These are phyloP conservation scores for Cutaneotrichosporon daszewskae DNA, from an alignment of 1,284 basidiomycete genomes.

Conservation along the genomic window DNA sequence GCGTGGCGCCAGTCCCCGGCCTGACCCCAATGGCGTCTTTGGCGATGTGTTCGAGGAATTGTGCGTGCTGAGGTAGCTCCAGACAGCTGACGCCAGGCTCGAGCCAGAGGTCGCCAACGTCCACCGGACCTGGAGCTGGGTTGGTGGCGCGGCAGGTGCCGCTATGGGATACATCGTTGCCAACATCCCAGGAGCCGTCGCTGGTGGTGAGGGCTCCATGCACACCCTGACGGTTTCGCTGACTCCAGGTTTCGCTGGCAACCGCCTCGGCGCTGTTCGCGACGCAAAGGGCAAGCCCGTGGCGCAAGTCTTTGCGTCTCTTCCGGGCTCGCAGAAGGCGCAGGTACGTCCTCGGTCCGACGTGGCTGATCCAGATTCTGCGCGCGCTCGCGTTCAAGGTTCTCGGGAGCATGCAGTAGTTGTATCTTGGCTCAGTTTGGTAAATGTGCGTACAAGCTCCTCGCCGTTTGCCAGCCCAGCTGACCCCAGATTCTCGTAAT, in stretches of 20 bases:
- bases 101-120: constrained; percentile 47
- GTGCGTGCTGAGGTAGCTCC: constrained; percentile 19
- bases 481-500: neutral
- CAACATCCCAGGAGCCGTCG: constrained; percentile 67
- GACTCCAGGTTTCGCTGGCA: constrained; percentile 66
- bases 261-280: constrained; percentile 74
- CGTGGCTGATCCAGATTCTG: constrained; percentile 59
- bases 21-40: constrained; percentile 75
- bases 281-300: constrained; percentile 92
- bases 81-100: constrained; percentile 26
- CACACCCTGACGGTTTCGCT: neutral
- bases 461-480: neutral
- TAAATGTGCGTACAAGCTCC: neutral
- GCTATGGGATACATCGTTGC: constrained; percentile 81
- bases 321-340: constrained; percentile 75
- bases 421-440: neutral
- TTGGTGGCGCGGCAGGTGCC: constrained; percentile 59
- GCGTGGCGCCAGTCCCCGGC: constrained; percentile 35
- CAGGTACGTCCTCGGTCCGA: constrained; percentile 57
- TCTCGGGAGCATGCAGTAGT: constrained; percentile 54
- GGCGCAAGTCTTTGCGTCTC: constrained; percentile 76
- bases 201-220: constrained; percentile 46
- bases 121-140: constrained; percentile 42
- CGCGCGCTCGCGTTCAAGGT: constrained; percentile 84
- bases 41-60: constrained; percentile 87